These are phyloP conservation scores for Verticillium nubilum DNA, from an alignment of 2,329 filamentous ascomycete genomes.

Conservation along the genomic window DNA sequence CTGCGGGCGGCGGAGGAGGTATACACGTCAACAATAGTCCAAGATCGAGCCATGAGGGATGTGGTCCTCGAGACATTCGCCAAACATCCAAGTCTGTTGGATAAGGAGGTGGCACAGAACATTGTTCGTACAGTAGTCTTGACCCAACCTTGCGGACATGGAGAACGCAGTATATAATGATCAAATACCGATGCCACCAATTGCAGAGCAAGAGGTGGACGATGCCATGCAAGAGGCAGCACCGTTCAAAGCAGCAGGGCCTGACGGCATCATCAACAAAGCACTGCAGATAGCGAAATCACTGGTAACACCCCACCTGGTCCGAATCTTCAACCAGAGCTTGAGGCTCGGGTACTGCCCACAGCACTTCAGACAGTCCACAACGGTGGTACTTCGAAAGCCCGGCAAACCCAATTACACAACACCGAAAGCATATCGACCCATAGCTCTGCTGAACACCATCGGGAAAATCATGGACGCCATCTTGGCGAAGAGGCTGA, in stretches of 20 bases:
- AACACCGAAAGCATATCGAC: slow-evolving; percentile 13
- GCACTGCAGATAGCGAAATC: slow-evolving; percentile 9
- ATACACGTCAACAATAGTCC: not conserved
- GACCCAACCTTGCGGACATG: slow-evolving; percentile 1
- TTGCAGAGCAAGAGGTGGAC: not conserved
- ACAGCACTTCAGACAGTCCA: slow-evolving; percentile 10
- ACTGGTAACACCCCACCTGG: slow-evolving; percentile 10
- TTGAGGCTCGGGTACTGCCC: slow-evolving; percentile 12
- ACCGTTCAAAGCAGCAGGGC: slow-evolving; percentile 12
- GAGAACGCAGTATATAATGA: slow-evolving; percentile 1
- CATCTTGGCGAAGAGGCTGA: slow-evolving; percentile 10
- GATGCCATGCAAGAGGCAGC: slow-evolving; percentile 10
- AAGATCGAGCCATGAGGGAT: not conserved
- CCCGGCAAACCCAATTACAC: slow-evolving; percentile 14
- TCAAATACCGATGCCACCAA: not conserved
- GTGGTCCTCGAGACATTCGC: not conserved
- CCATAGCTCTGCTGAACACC: slow-evolving; percentile 12
- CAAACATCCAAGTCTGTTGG: not conserved
- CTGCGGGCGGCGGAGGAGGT: not conserved
- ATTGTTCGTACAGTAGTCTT: not conserved
- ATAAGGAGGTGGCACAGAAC: not conserved
- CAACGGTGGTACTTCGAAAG: slow-evolving; percentile 12
- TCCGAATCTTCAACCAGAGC: slow-evolving; percentile 12
- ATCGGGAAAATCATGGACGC: slow-evolving; percentile 7
- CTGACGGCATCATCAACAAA: slow-evolving; percentile 14